Conservation (phyloP, 2,329 filamentous ascomycete species). For the Gyromitra esculenta region DNA sequence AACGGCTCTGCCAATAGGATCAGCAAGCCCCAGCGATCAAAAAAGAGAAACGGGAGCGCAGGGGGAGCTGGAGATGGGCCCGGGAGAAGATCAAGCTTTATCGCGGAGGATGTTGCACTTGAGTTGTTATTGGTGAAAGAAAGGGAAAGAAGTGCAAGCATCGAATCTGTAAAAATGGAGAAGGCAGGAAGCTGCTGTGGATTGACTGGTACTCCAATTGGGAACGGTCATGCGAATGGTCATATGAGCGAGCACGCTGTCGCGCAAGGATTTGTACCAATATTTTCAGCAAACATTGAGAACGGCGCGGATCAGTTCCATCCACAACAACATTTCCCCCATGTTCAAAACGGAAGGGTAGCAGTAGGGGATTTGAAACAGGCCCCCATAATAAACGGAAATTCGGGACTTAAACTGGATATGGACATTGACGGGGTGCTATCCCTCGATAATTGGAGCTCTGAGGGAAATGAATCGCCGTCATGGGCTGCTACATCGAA, state of each 20-base stretch:
- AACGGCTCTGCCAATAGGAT: conserved; percentile 27
- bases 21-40: conserved; percentile 35
- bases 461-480: conserved; percentile 12
- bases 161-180: conserved; percentile 41
- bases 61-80: conserved; percentile 8
- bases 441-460: conserved; percentile 30
- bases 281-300: conserved; percentile 23
- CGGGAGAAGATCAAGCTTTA: conserved; percentile 46
- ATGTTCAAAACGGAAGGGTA: conserved; percentile 12
- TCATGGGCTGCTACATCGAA: conserved; percentile 33
- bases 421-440: conserved; percentile 31
- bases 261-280: conserved; percentile 25
- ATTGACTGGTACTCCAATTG: conserved; percentile 15
- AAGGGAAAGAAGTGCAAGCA: conserved; percentile 32
- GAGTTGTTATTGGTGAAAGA: conserved; percentile 39
- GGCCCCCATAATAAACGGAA: conserved; percentile 12
- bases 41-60: conserved; percentile 34
- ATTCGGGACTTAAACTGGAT: conserved; percentile 29
- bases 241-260: conserved; percentile 17
- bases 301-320: conserved; percentile 28
- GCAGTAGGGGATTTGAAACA: conserved; percentile 15
- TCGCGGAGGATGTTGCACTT: conserved; percentile 37
- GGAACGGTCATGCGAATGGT: conserved; percentile 13
- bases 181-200: conserved; percentile 23
- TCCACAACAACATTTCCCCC: conserved; percentile 27